Percentiles rank a stretch among this genome's conserved stretches.
Evolutionary conservation across 106 monocot genomes (phyloP).

Genomic region (Platanthera guangdongensis): DNA sequence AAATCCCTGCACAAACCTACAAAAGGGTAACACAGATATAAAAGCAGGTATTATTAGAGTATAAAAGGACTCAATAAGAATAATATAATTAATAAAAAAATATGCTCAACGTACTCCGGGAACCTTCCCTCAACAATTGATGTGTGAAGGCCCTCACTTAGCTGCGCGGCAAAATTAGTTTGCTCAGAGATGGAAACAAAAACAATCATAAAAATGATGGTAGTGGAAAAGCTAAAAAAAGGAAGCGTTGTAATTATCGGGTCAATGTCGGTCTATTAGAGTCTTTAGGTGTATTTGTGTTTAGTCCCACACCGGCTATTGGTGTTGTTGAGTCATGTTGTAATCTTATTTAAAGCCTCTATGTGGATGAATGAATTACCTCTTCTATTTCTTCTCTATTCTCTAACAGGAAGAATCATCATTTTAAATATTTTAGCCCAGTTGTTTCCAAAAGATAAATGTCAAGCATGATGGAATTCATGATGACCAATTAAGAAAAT

Average conservation of each 20-base stretch:
- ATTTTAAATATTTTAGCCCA: neutral
- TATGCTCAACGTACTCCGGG: slow-evolving; percentile 62
- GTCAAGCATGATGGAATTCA: neutral
- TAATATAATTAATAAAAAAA: neutral
- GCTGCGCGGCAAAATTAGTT: slow-evolving; percentile 37
- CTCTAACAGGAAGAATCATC: neutral
- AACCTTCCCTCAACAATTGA: slow-evolving; percentile 82
- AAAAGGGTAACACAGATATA: slow-evolving; percentile 5
- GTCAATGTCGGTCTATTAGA: too few relatives aligned
- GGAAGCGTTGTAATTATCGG: too few relatives aligned
- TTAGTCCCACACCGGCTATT: too few relatives aligned
- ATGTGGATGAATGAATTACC: too few relatives aligned
- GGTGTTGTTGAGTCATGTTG: too few relatives aligned
- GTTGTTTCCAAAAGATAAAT: neutral
- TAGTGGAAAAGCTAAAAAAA: neutral
- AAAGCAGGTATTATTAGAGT: neutral
- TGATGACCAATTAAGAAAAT: neutral
- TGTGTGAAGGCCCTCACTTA: slow-evolving; percentile 73
- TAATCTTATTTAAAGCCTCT: too few relatives aligned
- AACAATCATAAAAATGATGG: neutral
- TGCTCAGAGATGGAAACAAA: neutral
- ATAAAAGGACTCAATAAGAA: neutral
- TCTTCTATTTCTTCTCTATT: too few relatives aligned
- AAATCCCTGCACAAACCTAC: slow-evolving; percentile 80
- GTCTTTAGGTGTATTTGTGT: too few relatives aligned